Percentiles rank a stretch among this genome's conserved stretches.
These are phyloP conservation scores for Trypanosoma caninum DNA, from an alignment of 208 protist species.

Conservation along the genomic window DNA sequence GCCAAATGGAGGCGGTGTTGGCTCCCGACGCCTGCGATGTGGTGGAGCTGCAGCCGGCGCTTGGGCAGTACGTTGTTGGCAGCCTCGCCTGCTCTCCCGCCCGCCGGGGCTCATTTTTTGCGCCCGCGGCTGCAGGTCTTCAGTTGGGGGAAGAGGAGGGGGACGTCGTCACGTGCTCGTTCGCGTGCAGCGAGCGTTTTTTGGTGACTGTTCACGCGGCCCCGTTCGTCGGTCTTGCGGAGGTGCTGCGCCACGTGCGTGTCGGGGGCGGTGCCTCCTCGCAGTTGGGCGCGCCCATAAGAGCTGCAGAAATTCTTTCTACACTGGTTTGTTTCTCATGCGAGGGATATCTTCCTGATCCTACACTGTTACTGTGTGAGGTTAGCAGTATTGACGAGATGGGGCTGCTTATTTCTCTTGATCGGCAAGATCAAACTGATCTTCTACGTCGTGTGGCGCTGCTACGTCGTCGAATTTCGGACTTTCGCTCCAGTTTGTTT, in stretches of 20 bases:
- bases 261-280: constrained; percentile 18
- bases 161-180: constrained; percentile 50
- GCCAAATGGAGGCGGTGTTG: constrained; percentile 48
- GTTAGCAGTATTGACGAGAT: constrained; percentile 88
- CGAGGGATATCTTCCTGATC: constrained; percentile 68
- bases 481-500: constrained; percentile 51
- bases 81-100: constrained; percentile 47
- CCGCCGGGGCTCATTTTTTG: no score
- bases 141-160: constrained; percentile 30
- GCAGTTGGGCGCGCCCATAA: no score
- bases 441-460: constrained; percentile 70
- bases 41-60: constrained; percentile 52
- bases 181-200: constrained; percentile 45
- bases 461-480: constrained; percentile 68
- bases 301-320: constrained; percentile 26
- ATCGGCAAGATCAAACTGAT: neutral
- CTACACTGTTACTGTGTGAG: constrained; percentile 65
- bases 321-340: constrained; percentile 58
- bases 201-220: constrained; percentile 65
- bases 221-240: constrained; percentile 49
- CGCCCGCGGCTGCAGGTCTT: neutral
- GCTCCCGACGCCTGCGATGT: constrained; percentile 53
- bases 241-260: constrained; percentile 43
- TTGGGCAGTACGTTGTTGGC: constrained; percentile 44
- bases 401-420: constrained; percentile 78